Base-by-base conservation (phyloP, 2,329 filamentous ascomycete species). In the Cercospora nicotianae region DNA sequence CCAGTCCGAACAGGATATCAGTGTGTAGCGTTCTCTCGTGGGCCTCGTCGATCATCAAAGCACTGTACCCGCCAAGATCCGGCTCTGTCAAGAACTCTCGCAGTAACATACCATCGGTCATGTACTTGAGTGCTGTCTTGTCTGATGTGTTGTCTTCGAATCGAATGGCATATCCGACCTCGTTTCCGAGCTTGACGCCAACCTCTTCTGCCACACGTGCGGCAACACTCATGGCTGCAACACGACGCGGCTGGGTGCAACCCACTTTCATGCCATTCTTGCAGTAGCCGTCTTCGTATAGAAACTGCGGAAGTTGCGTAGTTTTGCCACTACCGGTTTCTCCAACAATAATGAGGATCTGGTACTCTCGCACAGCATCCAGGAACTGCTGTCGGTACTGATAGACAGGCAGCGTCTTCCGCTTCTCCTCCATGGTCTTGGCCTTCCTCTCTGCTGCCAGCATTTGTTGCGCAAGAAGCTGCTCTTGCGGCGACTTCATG, bases 181-280 rank as follows among this genome's bases (percentile, higher is more conserved):
- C 93, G 70, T 92, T 91, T 0, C 95, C 95, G 10, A 98, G 82
- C 78, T 94, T 94, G 68, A 93, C 90, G 0, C 91, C 93, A 82
- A 96, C 91, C 78, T 99, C 95, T 65, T 98, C 94, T 0, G 94
- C 92, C 2, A 99, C 95, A 84, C 95, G 93, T 55, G 92, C 89
- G n/a, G 95, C 94, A 20, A 98, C 94, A 76, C 91, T 95, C 94
- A 98, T 98, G 31, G 95, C 95, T 3, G 95, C 95, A 10, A 99
- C 95, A 83, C 95, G 89, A 73, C 95, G 89, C 4, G 95, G 95
- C 72, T 99, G 95, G 0, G 95, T 99, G 75, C 94, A 97, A 4
- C 92, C 94, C 10, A 99, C 87, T 78, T 94, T 97, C 80, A 91
- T 84, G 5, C 91, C 93, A 23, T 87, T 86, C 76, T 94, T 93